Evolutionary conservation across 83 land plant genomes (phyloP).

Genomic region (Larix sibirica): DNA sequence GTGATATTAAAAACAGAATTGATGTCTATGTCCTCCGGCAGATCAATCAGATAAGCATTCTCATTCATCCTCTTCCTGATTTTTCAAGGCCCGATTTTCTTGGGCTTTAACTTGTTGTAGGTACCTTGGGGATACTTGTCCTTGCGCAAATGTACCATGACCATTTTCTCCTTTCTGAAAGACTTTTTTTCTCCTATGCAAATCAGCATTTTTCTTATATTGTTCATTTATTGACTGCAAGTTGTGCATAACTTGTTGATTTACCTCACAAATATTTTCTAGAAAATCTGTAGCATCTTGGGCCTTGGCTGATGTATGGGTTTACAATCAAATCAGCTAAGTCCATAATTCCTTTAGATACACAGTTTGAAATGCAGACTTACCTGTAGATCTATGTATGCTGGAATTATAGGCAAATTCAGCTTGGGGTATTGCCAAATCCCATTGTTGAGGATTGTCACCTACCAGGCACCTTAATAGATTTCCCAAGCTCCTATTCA

Average conservation of each 20-base stretch:
- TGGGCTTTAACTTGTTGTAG: too few species aligned
- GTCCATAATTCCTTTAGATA: background rate
- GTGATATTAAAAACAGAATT: too few species aligned
- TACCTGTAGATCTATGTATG: background rate
- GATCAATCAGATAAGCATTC: too few species aligned
- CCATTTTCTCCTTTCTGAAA: background rate
- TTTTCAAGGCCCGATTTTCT: too few species aligned
- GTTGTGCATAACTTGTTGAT: background rate
- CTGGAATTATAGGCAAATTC: slow-evolving; percentile 3
- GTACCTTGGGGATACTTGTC: too few species aligned
- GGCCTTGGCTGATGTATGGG: background rate
- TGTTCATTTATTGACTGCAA: background rate
- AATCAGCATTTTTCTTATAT: background rate
- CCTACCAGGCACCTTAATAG: slow-evolving; percentile 12
- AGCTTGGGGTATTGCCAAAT: background rate
- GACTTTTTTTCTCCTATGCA: background rate
- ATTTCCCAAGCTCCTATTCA: slow-evolving; percentile 10
- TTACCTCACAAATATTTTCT: background rate
- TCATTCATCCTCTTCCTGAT: too few species aligned
- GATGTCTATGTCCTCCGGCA: too few species aligned
- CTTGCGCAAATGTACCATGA: background rate
- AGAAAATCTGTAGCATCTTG: background rate
- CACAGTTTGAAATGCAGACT: background rate
- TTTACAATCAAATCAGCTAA: too few species aligned
- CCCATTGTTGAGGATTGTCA: slow-evolving; percentile 14